Evolutionary conservation across 352 stramenopile genomes (phyloP), one percentile per base, ranked within the genome.

Genomic region (Globisporangium irregulare): DNA sequence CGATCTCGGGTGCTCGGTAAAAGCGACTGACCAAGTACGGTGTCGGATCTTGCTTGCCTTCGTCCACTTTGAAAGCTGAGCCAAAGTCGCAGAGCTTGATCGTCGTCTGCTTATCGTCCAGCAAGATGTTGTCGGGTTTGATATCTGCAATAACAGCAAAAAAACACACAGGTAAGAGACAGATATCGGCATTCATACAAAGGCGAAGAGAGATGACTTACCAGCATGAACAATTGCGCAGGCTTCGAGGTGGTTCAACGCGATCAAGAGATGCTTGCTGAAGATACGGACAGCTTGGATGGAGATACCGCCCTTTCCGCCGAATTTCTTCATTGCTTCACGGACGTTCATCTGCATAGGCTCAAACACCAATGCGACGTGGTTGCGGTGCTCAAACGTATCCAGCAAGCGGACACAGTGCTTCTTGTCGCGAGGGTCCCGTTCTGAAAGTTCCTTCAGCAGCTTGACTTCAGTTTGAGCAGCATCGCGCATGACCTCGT

Each of bases 21-120:
- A 99, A 99, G 32, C 97, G 86, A 66, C 93, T 99, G n/a, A 99
- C 98, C 9, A 99, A 81, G 73, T 99, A 99, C 14, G 97, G 97
- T 20, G 98, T 99, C 25, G 95, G 92, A 57, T 98, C 92, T 70
- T 98, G 96, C 60, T 98, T 93, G 7, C 84, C 84, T 22, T 91
- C 87, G 24, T 89, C 87, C 62, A 94, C 77, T 71, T 98, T 94
- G 61, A 99, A 99, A 14, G 98, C 97, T 25, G 84, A 97, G 0
- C 98, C 98, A 84, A 99, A 99, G 80, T 99, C 98, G 66, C 93
- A 98, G 20, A 99, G 68, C 75, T 99, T 99, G 59, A 98, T 84
- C 24, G 89, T 97, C 1, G 86, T 97, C 70, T 98, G 95, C 65
- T 98, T 96, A 29, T 97, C 95, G 64, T 94, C 94, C n/a, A 99